Evolutionary conservation across 129 eudicot species (phyloP).

Genomic region (sunflower (Helianthus annuus)): DNA sequence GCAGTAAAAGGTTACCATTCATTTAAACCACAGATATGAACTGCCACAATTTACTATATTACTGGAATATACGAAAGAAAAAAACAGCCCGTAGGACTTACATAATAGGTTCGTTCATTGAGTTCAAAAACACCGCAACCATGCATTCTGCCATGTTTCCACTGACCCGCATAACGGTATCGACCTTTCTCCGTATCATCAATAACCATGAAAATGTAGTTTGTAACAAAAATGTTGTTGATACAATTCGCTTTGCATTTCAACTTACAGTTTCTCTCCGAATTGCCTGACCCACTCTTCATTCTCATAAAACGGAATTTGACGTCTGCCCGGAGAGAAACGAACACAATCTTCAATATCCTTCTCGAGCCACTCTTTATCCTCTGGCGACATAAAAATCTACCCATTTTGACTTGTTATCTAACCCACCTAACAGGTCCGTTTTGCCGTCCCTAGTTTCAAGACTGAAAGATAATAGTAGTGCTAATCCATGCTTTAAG

Average conservation of each 20-base stretch:
- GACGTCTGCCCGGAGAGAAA: constrained; percentile 46
- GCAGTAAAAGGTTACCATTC: constrained; percentile 17
- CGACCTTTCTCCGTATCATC: constrained; percentile 85
- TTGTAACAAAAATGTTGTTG: background rate
- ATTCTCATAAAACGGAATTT: constrained; percentile 77
- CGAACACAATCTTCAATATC: constrained; percentile 79
- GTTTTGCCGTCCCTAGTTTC: too few relatives aligned
- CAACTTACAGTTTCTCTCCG: constrained; percentile 78
- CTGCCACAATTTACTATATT: background rate
- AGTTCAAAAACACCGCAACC: constrained; percentile 85
- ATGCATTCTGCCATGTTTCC: constrained; percentile 95
- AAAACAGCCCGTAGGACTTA: constrained; percentile 39
- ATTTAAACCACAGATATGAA: constrained; percentile 9
- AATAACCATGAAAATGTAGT: background rate
- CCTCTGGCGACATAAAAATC: constrained; percentile 85
- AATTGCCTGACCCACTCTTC: constrained; percentile 63
- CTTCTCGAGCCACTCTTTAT: constrained; percentile 85
- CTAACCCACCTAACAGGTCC: too few relatives aligned
- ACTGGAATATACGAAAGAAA: background rate
- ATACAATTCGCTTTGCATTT: background rate
- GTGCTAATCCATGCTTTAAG: too few relatives aligned
- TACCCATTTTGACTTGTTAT: too few relatives aligned
- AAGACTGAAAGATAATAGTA: too few relatives aligned
- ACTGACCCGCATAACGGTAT: constrained; percentile 92
- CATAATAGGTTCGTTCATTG: constrained; percentile 71